Evolutionary conservation across 805 yeast genomes (phyloP).

Genomic region (Pachysolen tannophilus): DNA sequence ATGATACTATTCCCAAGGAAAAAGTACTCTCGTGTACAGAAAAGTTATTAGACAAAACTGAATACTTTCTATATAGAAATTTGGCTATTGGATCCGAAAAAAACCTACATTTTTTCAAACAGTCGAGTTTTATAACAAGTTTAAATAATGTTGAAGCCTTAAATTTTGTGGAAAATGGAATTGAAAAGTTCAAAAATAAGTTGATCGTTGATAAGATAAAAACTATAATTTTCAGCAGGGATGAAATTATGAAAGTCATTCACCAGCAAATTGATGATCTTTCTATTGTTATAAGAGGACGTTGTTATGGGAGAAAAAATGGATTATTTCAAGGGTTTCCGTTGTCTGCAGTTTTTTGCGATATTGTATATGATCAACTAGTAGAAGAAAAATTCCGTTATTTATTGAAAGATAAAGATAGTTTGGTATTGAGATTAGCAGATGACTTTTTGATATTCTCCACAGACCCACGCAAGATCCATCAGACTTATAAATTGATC

Average conservation of each 20-base stretch:
- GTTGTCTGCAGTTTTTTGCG: slow-evolving; percentile 68
- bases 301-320: slow-evolving; percentile 36
- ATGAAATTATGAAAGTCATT: slow-evolving; percentile 37
- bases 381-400: slow-evolving; percentile 29
- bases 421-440: slow-evolving; percentile 54
- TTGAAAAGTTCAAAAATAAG: slow-evolving; percentile 4
- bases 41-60: slow-evolving; percentile 17
- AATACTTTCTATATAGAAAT: slow-evolving; percentile 4
- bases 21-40: slow-evolving; percentile 29
- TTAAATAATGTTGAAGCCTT: slow-evolving; percentile 10
- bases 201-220: slow-evolving; percentile 24
- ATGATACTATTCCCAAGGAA: slow-evolving; percentile 56
- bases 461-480: slow-evolving; percentile 25
- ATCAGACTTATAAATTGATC: slow-evolving; percentile 20
- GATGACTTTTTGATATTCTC: slow-evolving; percentile 83
- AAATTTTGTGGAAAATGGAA: slow-evolving; percentile 13
- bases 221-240: slow-evolving; percentile 28
- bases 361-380: slow-evolving; percentile 59
- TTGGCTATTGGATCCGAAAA: slow-evolving; percentile 5
- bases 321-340: slow-evolving; percentile 88
- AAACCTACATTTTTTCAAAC: slow-evolving; percentile 10
- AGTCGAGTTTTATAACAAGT: slow-evolving; percentile 8
- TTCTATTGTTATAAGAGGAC: slow-evolving; percentile 28
- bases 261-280: slow-evolving; percentile 47
- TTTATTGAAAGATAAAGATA: slow-evolving; percentile 14